phyloP scores from a whole-genome alignment of 805 yeast genomes.

The Kazachstania bromeliacearum region DNA sequence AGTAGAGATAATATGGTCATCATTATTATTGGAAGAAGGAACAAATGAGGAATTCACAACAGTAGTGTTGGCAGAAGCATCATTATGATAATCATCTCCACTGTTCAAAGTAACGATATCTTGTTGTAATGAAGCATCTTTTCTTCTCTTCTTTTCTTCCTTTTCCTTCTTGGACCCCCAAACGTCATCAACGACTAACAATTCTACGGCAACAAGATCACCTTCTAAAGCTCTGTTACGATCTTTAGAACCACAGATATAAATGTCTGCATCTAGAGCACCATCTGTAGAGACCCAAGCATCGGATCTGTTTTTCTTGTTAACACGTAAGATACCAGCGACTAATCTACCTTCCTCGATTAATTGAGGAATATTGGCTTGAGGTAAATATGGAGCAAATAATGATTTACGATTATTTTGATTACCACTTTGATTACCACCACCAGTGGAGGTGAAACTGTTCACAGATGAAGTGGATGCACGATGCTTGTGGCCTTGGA shows the following conservation, averaged over 20 bases:
- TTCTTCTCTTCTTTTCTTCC: slow-evolving; percentile 92
- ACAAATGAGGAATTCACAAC: slow-evolving; percentile 19
- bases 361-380: slow-evolving; percentile 80
- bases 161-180: slow-evolving; percentile 96
- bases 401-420: slow-evolving; percentile 59
- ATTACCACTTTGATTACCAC: slow-evolving; percentile 26
- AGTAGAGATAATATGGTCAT: slow-evolving; percentile 11
- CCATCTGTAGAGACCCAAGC: slow-evolving; percentile 98
- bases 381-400: slow-evolving; percentile 94
- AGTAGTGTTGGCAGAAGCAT: slow-evolving; percentile 58
- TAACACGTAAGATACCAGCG: slow-evolving; percentile 86
- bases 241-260: slow-evolving; percentile 96
- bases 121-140: slow-evolving; percentile 41
- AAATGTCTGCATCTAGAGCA: slow-evolving; percentile 88
- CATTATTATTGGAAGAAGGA: slow-evolving; percentile 13
- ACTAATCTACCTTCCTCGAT: slow-evolving; percentile 86
- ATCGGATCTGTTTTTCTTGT: slow-evolving; percentile 92
- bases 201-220: slow-evolving; percentile 90
- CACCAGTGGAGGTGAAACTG: slow-evolving; percentile 30
- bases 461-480: slow-evolving; percentile 62
- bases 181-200: slow-evolving; percentile 91
- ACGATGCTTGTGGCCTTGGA: slow-evolving; percentile 73
- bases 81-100: slow-evolving; percentile 68
- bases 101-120: slow-evolving; percentile 32
- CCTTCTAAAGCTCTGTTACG: slow-evolving; percentile 96